These are phyloP conservation scores for Stemphylium vesicarium DNA, from an alignment of 2,329 filamentous ascomycete species.

Conservation along the genomic window DNA sequence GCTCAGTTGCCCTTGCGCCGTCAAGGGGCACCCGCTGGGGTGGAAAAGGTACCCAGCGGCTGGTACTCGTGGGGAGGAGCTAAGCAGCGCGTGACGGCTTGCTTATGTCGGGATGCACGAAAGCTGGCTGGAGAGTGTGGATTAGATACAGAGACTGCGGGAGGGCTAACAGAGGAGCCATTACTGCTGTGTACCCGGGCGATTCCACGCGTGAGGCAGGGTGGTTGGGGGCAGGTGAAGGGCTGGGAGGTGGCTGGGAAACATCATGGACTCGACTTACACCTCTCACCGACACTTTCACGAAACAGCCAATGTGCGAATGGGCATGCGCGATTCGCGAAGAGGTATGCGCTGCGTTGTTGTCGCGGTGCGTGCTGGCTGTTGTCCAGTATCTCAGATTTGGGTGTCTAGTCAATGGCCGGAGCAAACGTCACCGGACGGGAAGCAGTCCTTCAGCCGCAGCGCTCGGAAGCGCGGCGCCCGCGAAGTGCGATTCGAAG, in stretches of 20 bases:
- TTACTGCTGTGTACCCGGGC: slow-evolving; percentile 24
- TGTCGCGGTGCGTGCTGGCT: slow-evolving; percentile 15
- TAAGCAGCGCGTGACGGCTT: slow-evolving; percentile 19
- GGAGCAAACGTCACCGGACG: slow-evolving; percentile 23
- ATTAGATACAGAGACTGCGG: slow-evolving; percentile 32
- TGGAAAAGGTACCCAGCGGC: slow-evolving; percentile 24
- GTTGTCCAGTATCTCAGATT: slow-evolving; percentile 16
- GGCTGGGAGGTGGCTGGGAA: slow-evolving; percentile 31
- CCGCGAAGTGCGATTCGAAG: slow-evolving; percentile 12
- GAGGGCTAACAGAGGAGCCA: slow-evolving; percentile 31
- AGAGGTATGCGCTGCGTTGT: slow-evolving; percentile 16
- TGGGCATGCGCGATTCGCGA: slow-evolving; percentile 23
- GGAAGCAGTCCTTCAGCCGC: slow-evolving; percentile 21
- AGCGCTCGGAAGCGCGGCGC: slow-evolving; percentile 24
- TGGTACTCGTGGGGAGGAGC: slow-evolving; percentile 13
- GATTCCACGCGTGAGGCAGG: slow-evolving; percentile 9
- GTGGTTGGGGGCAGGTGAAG: slow-evolving; percentile 16
- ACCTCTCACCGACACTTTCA: slow-evolving; percentile 25
- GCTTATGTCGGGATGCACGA: slow-evolving; percentile 27
- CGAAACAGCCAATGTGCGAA: slow-evolving; percentile 8
- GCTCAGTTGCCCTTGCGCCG: slow-evolving; percentile 26
- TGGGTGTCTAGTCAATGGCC: slow-evolving; percentile 15
- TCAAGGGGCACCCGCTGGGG: slow-evolving; percentile 29
- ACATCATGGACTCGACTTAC: slow-evolving; percentile 14
- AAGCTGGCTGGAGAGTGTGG: slow-evolving; percentile 27